A percentile compares a stretch with the other conserved stretches of the same genome.
Evolutionary conservation across 192 early-diverging fungal genomes (phyloP).

Genomic region (Backusella australiensis): DNA sequence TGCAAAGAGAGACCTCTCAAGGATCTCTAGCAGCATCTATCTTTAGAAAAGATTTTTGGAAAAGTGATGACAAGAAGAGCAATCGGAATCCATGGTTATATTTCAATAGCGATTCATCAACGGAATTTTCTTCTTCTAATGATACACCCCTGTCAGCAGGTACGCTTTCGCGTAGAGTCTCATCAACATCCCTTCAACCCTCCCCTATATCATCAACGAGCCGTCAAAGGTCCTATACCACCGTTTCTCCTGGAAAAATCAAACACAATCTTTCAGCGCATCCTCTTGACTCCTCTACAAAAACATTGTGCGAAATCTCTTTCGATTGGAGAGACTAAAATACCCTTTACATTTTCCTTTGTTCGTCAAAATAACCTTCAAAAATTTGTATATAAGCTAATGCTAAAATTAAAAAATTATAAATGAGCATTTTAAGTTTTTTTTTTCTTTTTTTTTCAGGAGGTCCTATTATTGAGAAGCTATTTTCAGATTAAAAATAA

Average conservation of each 20-base stretch:
- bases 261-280: neutral
- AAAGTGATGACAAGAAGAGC: neutral
- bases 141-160: neutral
- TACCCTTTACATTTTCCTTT: neutral
- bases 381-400: neutral
- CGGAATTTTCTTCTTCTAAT: neutral
- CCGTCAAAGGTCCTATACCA: neutral
- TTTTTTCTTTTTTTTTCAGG: neutral
- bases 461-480: neutral
- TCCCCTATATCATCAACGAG: neutral
- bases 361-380: neutral
- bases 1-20: slow-evolving; percentile 16
- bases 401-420: neutral
- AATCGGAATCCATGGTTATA: neutral
- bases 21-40: slow-evolving; percentile 7
- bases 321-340: slow-evolving; percentile 1
- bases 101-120: slow-evolving; percentile 1
- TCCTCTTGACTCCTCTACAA: neutral
- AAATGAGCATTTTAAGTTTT: neutral
- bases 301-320: neutral
- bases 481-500: neutral
- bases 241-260: neutral
- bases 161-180: neutral
- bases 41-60: slow-evolving; percentile 23
- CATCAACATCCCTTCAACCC: slow-evolving; percentile 5